phyloP scores from a whole-genome alignment of 1,139 yeast species.

The Petasospora rhodanensis region DNA sequence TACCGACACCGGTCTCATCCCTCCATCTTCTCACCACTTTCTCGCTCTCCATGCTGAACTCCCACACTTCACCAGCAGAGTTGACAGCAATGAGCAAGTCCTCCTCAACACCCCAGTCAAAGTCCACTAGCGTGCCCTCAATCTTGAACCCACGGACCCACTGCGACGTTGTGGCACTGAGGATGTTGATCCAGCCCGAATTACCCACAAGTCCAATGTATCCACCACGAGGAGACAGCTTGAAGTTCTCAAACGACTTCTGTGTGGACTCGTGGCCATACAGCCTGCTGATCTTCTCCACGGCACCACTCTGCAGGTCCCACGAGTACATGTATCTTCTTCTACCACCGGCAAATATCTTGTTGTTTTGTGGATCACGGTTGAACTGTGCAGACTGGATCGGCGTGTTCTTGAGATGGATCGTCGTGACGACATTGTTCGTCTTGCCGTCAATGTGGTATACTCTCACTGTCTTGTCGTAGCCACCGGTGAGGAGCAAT shows the following conservation, averaged over 20 bases:
- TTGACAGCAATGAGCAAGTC: conserved; percentile 61
- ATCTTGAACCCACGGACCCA: conserved; percentile 84
- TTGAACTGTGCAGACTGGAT: conserved; percentile 71
- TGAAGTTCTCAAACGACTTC: conserved; percentile 82
- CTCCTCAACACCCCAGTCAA: conserved; percentile 58
- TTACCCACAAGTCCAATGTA: conserved; percentile 76
- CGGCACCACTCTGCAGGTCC: conserved; percentile 72
- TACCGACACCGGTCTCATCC: conserved; percentile 83
- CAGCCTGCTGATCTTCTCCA: conserved; percentile 82
- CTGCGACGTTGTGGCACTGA: conserved; percentile 75
- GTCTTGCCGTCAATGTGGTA: conserved; percentile 90
- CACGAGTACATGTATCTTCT: conserved; percentile 89
- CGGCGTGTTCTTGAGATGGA: conserved; percentile 76
- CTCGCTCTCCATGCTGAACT: conserved; percentile 52
- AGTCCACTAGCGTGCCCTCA: conserved; percentile 79
- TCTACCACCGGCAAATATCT: conserved; percentile 84
- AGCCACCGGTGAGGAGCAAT: conserved; percentile 82
- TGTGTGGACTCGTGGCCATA: conserved; percentile 89
- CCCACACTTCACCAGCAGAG: conserved; percentile 88
- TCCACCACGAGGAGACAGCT: conserved; percentile 64
- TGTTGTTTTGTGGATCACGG: conserved; percentile 40
- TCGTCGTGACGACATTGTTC: conserved; percentile 76
- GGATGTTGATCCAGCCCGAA: conserved; percentile 84
- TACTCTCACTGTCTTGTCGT: conserved; percentile 80
- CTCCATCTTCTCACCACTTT: conserved; percentile 67